Conservation (phyloP, 306 rosid genomes). For the Dicorynia guianensis region DNA sequence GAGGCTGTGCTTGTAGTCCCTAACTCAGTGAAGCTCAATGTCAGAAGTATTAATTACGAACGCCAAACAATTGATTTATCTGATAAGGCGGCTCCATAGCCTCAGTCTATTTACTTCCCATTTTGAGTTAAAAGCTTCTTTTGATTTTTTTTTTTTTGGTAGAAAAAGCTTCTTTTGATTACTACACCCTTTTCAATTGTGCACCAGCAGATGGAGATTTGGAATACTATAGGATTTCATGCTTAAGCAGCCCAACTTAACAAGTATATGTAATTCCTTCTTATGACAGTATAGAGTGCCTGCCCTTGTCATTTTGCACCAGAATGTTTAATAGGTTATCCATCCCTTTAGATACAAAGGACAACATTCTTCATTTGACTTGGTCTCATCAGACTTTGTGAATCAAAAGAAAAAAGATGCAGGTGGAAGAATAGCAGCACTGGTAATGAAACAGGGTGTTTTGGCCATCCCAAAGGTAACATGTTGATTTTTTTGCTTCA, state of each 20-base stretch:
- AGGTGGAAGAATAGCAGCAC: no score
- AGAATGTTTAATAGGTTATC: slow-evolving; percentile 8
- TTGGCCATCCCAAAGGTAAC: no score
- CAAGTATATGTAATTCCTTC: slow-evolving; percentile 15
- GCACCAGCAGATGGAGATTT: neutral
- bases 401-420: no score
- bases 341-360: neutral
- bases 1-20: slow-evolving; percentile 21
- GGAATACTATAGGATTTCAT: neutral
- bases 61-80: slow-evolving; percentile 9
- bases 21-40: neutral
- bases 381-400: no score
- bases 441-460: no score
- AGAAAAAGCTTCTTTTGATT: no score
- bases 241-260: slow-evolving; percentile 19
- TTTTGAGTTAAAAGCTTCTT: slow-evolving; percentile 9
- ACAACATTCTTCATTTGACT: neutral
- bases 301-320: slow-evolving; percentile 24
- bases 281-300: slow-evolving; percentile 4
- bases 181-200: slow-evolving; percentile 35
- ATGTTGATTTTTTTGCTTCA: no score
- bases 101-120: slow-evolving; percentile 8
- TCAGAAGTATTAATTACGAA: slow-evolving; percentile 30
- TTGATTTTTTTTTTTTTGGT: no score
- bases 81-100: neutral